Percentiles rank a stretch among this genome's conserved stretches.
These are phyloP conservation scores for Cicer yamashitae DNA, from an alignment of 306 rosid genomes.

Conservation along the genomic window DNA sequence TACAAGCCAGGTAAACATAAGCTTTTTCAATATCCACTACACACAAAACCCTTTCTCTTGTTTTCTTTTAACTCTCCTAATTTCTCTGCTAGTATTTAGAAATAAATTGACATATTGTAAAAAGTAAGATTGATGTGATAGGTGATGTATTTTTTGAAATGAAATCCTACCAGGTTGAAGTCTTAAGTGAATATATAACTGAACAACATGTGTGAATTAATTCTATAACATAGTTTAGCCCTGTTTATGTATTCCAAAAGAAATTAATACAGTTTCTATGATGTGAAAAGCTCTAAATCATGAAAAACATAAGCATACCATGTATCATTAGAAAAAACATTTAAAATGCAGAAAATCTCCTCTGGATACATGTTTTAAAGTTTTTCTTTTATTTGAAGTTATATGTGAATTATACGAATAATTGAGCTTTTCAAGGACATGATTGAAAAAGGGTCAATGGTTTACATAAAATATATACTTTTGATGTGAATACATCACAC, in stretches of 20 bases:
- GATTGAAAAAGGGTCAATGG: conserved; percentile 15
- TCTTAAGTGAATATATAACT: no score
- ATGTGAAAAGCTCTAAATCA: conserved; percentile 5
- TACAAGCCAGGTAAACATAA: conserved; percentile 17
- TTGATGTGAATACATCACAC: conserved; percentile 14
- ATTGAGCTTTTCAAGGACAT: conserved; percentile 27
- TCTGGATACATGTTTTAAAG: conserved; percentile 15
- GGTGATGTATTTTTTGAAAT: neutral
- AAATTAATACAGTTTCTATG: neutral
- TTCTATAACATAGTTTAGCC: neutral
- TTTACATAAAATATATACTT: conserved; percentile 26
- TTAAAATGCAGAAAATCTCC: conserved; percentile 25
- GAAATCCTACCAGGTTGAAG: neutral
- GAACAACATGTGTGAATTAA: no score
- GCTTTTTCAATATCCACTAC: conserved; percentile 12
- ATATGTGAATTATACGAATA: conserved; percentile 9
- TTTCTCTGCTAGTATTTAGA: neutral
- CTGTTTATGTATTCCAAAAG: neutral
- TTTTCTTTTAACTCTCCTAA: neutral
- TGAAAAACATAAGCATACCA: conserved; percentile 24
- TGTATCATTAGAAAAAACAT: conserved; percentile 22
- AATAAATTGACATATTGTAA: neutral
- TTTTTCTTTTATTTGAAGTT: neutral
- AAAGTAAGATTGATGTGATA: neutral
- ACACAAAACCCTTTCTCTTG: neutral